A percentile compares a stretch with the other conserved stretches of the same genome.
Conservation (phyloP, 257 asterid genomes). For the Nyctanthes arbortristis region DNA sequence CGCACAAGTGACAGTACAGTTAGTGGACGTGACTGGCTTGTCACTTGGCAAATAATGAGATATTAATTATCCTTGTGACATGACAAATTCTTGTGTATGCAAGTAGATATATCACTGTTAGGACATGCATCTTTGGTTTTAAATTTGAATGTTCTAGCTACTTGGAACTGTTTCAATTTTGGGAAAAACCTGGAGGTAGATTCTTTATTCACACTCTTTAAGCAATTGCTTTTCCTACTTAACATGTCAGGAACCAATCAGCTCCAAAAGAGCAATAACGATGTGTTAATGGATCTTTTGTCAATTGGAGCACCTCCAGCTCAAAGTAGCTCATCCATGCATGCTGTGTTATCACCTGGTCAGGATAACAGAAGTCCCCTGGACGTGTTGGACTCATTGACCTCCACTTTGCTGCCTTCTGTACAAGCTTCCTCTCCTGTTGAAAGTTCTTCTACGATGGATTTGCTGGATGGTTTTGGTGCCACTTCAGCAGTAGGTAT, state of each 20-base stretch:
- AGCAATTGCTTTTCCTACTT: conserved; percentile 17
- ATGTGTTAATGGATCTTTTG: conserved; percentile 77
- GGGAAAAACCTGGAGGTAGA: not conserved
- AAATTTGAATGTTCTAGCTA: conserved; percentile 15
- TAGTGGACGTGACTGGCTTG: not conserved
- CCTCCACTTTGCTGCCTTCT: conserved; percentile 58
- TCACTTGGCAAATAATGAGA: not conserved
- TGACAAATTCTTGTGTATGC: not conserved
- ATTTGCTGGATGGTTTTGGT: conserved; percentile 77
- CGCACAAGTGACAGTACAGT: not conserved
- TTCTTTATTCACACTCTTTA: conserved; percentile 9
- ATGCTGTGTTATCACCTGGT: conserved; percentile 51
- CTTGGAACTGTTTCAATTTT: not conserved
- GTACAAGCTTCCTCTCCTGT: conserved; percentile 41
- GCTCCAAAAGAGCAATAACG: conserved; percentile 59
- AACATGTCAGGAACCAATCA: conserved; percentile 56
- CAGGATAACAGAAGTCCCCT: conserved; percentile 49
- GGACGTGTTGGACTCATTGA: conserved; percentile 49
- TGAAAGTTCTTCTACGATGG: conserved; percentile 76
- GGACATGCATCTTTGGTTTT: conserved; percentile 19
- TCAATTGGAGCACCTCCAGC: conserved; percentile 81
- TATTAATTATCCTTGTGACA: not conserved
- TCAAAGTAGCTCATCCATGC: conserved; percentile 53
- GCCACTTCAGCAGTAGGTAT: conserved; percentile 62
- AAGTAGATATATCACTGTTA: conserved; percentile 13